Evolutionary conservation across 2,329 filamentous ascomycete genomes (phyloP).

Genomic region (Gremmenia infestans): DNA sequence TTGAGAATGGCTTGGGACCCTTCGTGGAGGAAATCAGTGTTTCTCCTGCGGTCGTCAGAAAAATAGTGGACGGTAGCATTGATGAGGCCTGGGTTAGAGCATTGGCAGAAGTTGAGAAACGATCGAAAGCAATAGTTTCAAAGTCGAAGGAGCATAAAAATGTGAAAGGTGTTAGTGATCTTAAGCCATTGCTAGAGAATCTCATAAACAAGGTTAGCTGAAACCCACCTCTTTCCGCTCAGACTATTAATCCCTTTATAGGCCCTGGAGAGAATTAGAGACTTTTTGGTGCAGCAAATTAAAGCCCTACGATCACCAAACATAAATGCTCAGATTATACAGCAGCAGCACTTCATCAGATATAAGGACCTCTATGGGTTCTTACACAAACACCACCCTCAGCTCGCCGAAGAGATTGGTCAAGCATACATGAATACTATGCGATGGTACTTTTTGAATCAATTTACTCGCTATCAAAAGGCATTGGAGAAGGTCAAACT

Average conservation of each 20-base stretch:
- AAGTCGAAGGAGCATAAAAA: constrained; percentile 55
- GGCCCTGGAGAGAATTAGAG: constrained; percentile 90
- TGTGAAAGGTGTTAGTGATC: constrained; percentile 74
- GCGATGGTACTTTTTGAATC: constrained; percentile 94
- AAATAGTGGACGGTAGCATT: constrained; percentile 82
- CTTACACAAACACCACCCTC: constrained; percentile 72
- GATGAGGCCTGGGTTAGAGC: constrained; percentile 86
- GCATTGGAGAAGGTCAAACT: constrained; percentile 81
- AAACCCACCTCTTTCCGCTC: too few species aligned
- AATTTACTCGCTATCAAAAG: constrained; percentile 83
- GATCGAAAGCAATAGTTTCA: constrained; percentile 66
- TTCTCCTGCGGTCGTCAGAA: constrained; percentile 74
- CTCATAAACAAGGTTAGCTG: constrained; percentile 67
- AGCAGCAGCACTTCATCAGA: constrained; percentile 83
- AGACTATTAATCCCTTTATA: constrained; percentile 31
- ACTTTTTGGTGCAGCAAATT: constrained; percentile 91
- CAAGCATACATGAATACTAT: constrained; percentile 97
- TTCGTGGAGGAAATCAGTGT: constrained; percentile 90
- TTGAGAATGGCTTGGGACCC: constrained; percentile 82
- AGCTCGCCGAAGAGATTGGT: constrained; percentile 83
- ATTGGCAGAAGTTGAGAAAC: constrained; percentile 77
- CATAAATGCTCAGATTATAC: constrained; percentile 95
- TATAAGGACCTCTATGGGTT: constrained; percentile 89
- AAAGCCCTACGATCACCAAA: constrained; percentile 90
- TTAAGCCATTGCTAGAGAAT: constrained; percentile 79